These are phyloP conservation scores for Euphorbia peplus DNA, from an alignment of 345 rosid species.

Conservation along the genomic window DNA sequence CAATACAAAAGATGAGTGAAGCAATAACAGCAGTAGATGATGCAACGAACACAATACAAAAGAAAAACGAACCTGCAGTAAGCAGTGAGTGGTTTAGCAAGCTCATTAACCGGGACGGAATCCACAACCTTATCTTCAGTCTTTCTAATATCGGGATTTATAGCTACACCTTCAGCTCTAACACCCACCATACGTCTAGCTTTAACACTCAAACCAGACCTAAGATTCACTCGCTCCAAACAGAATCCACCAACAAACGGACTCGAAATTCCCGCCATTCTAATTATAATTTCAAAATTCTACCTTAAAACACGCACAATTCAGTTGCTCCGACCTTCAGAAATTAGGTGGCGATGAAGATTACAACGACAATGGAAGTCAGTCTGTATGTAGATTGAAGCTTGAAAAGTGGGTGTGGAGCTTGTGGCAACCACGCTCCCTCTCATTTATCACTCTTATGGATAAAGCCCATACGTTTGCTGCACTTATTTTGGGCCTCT, in stretches of 20 bases:
- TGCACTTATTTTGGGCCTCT: neutral
- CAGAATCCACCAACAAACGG: slow-evolving; percentile 23
- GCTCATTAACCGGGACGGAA: slow-evolving; percentile 65
- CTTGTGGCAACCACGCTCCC: slow-evolving; percentile 58
- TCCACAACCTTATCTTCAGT: slow-evolving; percentile 85
- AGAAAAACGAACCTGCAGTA: slow-evolving; percentile 69
- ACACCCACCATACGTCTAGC: slow-evolving; percentile 44
- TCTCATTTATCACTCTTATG: neutral
- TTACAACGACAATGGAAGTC: neutral
- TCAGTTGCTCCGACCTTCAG: neutral
- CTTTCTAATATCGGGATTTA: slow-evolving; percentile 79
- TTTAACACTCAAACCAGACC: slow-evolving; percentile 11
- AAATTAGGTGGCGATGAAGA: neutral
- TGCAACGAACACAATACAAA: neutral
- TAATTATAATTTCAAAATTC: neutral
- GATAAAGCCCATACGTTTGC: neutral
- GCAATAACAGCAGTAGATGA: neutral
- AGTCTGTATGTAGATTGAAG: neutral
- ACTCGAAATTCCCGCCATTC: slow-evolving; percentile 38
- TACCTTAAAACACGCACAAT: neutral
- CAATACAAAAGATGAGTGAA: too few species aligned
- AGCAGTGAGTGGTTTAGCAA: slow-evolving; percentile 74
- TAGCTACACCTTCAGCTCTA: slow-evolving; percentile 63
- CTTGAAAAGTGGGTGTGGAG: slow-evolving; percentile 11
- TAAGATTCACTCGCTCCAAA: slow-evolving; percentile 14